These are phyloP conservation scores for Jimgerdemannia lactiflua DNA, from an alignment of 192 early-diverging fungal genomes.

Conservation along the genomic window DNA sequence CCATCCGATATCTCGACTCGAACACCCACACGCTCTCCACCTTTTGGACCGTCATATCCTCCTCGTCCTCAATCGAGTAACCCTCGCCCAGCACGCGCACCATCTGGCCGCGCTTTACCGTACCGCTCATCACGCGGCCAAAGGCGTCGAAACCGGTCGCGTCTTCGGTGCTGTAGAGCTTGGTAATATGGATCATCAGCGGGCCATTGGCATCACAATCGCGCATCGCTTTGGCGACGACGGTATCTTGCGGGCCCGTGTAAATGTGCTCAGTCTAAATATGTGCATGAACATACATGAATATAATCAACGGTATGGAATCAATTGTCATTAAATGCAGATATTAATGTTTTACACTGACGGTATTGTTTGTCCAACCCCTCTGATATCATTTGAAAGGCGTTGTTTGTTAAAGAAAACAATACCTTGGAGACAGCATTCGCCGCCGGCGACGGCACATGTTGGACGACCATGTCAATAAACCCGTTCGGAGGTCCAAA, in stretches of 20 bases:
- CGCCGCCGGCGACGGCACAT: constrained; percentile 79
- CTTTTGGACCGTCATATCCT: constrained; percentile 87
- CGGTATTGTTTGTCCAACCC: no score
- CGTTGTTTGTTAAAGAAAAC: background rate
- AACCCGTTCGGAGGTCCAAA: constrained; percentile 88
- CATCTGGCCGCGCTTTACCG: constrained; percentile 66
- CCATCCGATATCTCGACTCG: constrained; percentile 84
- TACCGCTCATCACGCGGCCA: constrained; percentile 94
- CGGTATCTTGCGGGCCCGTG: constrained; percentile 56
- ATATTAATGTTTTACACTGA: no score
- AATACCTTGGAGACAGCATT: constrained; percentile 58
- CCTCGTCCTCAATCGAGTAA: constrained; percentile 91
- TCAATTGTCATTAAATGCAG: no score
- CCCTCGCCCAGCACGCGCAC: constrained; percentile 93
- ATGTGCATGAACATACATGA: background rate
- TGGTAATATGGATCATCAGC: constrained; percentile 89
- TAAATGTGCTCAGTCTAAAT: constrained; percentile 52
- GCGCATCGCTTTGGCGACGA: constrained; percentile 66
- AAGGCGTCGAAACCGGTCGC: constrained; percentile 87
- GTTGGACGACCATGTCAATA: constrained; percentile 83
- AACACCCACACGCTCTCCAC: constrained; percentile 74
- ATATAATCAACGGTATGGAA: no score
- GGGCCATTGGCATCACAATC: constrained; percentile 86
- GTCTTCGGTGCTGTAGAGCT: constrained; percentile 87
- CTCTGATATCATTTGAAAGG: no score